Evolutionary conservation across 2,329 filamentous ascomycete genomes (phyloP).

Genomic region (Cryphonectria nitschkei): DNA sequence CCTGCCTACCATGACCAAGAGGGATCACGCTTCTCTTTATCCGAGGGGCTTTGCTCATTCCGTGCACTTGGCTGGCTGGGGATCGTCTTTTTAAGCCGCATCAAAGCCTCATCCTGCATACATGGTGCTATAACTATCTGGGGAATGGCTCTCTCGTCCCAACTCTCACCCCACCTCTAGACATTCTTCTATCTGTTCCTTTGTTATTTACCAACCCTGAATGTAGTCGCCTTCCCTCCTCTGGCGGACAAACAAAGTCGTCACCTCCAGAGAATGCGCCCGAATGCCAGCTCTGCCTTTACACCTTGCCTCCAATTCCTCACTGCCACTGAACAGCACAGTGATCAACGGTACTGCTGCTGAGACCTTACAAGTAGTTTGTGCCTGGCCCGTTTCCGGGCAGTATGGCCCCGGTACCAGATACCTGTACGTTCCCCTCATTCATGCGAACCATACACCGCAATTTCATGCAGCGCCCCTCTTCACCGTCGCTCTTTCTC

Average conservation of each 20-base stretch:
- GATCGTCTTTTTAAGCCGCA: not conserved
- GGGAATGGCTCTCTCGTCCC: not conserved
- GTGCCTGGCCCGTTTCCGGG: constrained; percentile 59
- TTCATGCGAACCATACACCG: not conserved
- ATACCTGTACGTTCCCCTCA: constrained; percentile 47
- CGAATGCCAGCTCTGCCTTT: constrained; percentile 12
- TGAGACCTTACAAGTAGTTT: constrained; percentile 48
- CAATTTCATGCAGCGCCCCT: constrained; percentile 13
- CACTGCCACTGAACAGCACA: not conserved
- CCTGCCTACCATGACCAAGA: not conserved
- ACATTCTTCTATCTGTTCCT: no score
- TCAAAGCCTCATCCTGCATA: not conserved
- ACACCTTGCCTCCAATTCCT: not conserved
- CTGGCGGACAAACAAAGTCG: not conserved
- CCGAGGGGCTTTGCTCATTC: not conserved
- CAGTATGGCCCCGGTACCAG: constrained; percentile 61
- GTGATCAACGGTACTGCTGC: not conserved
- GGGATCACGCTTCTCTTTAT: not conserved
- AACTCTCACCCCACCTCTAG: not conserved
- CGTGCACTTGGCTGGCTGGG: not conserved
- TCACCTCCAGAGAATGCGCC: not conserved
- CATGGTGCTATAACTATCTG: not conserved
- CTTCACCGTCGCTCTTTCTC: not conserved
- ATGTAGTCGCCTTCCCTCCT: not conserved
- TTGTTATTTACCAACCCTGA: not conserved